phyloP scores from a whole-genome alignment of 2,329 filamentous ascomycete species.

The Trichoderma sp. region DNA sequence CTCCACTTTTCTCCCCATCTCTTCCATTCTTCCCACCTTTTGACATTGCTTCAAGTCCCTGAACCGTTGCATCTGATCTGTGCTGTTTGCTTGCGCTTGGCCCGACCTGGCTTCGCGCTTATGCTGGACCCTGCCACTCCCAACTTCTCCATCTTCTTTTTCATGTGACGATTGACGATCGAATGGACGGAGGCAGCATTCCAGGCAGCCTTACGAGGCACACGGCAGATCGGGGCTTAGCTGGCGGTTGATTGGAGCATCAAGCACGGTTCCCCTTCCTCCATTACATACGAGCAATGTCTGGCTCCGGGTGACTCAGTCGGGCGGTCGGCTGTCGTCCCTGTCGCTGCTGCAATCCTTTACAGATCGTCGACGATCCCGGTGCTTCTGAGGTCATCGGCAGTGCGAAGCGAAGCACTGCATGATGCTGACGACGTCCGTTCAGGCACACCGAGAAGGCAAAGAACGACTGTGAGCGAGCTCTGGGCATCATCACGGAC shows the following conservation, averaged over 20 bases:
- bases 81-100: background rate
- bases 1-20: background rate
- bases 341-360: too few relatives aligned
- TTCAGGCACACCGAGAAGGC: too few relatives aligned
- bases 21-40: too few relatives aligned
- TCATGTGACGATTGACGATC: too few relatives aligned
- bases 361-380: too few relatives aligned
- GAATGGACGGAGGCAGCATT: background rate
- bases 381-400: too few relatives aligned
- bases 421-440: too few relatives aligned
- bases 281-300: too few relatives aligned
- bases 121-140: background rate
- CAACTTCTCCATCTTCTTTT: too few relatives aligned
- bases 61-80: background rate
- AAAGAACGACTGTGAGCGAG: too few relatives aligned
- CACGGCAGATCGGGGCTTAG: slow-evolving; percentile 6
- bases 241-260: background rate
- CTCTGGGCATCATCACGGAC: too few relatives aligned
- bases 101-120: slow-evolving; percentile 4
- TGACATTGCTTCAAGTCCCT: background rate
- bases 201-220: slow-evolving; percentile 26
- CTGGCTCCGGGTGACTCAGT: slow-evolving; percentile 14
- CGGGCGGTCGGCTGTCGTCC: background rate
- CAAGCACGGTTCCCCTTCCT: background rate
- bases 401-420: too few relatives aligned